phyloP scores from a whole-genome alignment of 176 grass and related monocot species.

The Coix lacrymajobi region DNA sequence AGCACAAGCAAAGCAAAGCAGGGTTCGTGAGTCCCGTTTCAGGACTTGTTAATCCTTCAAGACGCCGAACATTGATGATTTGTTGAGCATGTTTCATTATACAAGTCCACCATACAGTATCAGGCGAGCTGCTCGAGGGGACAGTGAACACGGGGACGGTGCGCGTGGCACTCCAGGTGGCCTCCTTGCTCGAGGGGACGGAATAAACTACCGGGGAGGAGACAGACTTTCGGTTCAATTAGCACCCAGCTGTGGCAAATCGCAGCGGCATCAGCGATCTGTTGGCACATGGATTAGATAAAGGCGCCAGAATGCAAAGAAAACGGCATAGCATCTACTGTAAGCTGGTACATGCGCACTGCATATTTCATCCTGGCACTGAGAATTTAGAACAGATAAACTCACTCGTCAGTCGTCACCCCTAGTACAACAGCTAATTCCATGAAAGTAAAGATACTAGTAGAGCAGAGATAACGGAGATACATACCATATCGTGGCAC shows the following conservation, averaged over 20 bases:
- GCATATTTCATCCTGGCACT: too few relatives aligned
- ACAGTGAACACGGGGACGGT: neutral
- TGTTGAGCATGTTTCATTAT: neutral
- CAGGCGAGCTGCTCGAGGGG: conserved; percentile 5
- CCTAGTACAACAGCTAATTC: too few relatives aligned
- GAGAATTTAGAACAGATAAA: too few relatives aligned
- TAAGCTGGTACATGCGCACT: too few relatives aligned
- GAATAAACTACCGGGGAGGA: neutral
- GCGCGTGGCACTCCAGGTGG: neutral
- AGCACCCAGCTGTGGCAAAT: neutral
- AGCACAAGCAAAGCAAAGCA: neutral
- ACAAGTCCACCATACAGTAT: neutral
- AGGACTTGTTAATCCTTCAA: neutral
- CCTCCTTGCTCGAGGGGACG: neutral
- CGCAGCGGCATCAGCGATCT: neutral
- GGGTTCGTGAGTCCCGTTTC: neutral
- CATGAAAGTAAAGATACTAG: too few relatives aligned
- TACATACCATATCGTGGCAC: too few relatives aligned
- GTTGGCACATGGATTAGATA: neutral
- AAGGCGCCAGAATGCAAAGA: neutral
- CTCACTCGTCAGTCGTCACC: too few relatives aligned
- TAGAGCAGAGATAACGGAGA: too few relatives aligned
- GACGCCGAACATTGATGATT: neutral
- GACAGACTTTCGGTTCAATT: neutral
- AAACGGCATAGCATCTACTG: neutral